Conservation (phyloP, 2,329 filamentous ascomycete species). For the Colletotrichum sp. region DNA sequence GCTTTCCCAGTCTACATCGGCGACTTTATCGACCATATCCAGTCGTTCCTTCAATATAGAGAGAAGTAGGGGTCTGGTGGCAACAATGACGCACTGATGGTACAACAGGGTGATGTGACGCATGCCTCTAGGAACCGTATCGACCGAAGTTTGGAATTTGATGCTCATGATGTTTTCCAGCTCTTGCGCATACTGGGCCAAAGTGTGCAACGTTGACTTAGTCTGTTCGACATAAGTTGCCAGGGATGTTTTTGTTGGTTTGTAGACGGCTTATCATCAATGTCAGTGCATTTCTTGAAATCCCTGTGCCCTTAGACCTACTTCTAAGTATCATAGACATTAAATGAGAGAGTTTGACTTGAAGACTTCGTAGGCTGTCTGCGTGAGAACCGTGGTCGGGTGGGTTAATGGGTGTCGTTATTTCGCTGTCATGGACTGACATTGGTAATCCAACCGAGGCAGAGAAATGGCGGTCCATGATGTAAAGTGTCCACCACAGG, state of each 20-base stretch:
- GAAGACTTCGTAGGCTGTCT: background rate
- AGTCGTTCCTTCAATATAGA: background rate
- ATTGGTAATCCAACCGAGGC: conserved; percentile 19
- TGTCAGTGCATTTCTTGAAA: background rate
- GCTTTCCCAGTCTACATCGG: background rate
- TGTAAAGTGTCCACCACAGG: conserved; percentile 46
- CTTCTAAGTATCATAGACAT: background rate
- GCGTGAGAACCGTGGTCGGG: background rate
- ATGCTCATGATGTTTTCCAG: background rate
- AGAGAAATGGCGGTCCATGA: conserved; percentile 44
- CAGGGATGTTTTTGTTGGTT: background rate
- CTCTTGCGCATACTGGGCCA: background rate
- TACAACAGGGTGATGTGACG: background rate
- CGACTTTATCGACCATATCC: background rate
- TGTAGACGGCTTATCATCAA: background rate
- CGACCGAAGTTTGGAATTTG: background rate
- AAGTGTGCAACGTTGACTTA: background rate
- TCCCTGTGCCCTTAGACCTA: rapidly evolving
- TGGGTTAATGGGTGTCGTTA: background rate
- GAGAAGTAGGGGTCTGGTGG: background rate
- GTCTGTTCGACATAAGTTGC: background rate
- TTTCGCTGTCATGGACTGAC: background rate
- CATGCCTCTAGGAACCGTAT: background rate
- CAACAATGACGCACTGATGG: background rate
- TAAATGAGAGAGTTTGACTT: background rate